These are phyloP conservation scores for Phytophthora niederhauseri DNA, from an alignment of 352 stramenopile genomes.

Conservation along the genomic window DNA sequence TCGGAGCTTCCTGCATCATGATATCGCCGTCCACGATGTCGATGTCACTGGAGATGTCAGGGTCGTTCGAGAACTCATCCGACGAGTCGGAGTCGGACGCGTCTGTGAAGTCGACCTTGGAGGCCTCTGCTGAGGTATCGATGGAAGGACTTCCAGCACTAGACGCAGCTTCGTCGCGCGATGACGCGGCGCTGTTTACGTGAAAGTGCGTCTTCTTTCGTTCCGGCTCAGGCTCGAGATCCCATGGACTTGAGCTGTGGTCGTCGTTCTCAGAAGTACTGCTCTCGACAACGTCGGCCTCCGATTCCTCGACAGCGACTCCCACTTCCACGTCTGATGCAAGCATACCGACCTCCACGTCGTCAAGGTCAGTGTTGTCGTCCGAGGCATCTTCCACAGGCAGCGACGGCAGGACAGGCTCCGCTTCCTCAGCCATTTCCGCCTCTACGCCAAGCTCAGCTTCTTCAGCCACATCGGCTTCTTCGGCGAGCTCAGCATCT, in stretches of 20 bases:
- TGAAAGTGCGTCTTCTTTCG: constrained; percentile 19
- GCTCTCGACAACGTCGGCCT: constrained; percentile 28
- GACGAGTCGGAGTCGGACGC: constrained; percentile 19
- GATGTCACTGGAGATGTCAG: constrained; percentile 59
- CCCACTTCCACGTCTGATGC: constrained; percentile 41
- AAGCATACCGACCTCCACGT: constrained; percentile 47
- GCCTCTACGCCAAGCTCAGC: constrained; percentile 12
- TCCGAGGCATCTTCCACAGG: constrained; percentile 15
- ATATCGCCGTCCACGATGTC: constrained; percentile 62
- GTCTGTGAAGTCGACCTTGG: constrained; percentile 43
- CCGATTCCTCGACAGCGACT: constrained; percentile 33
- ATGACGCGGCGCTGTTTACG: constrained; percentile 7
- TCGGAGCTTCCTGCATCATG: constrained; percentile 48
- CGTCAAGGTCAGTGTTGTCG: constrained; percentile 22
- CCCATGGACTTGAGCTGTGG: constrained; percentile 32
- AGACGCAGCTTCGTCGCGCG: constrained; percentile 12
- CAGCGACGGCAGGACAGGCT: constrained; percentile 17
- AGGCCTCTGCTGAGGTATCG: constrained; percentile 11
- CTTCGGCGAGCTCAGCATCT: constrained; percentile 16
- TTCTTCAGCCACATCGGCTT: constrained; percentile 25
- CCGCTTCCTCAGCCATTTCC: constrained; percentile 19
- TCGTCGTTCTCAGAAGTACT: constrained; percentile 18
- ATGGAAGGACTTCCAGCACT: constrained; percentile 6
- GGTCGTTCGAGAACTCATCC: constrained; percentile 51
- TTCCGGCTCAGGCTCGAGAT: constrained; percentile 36